Base-by-base conservation (phyloP, 306 rosid species). In the Lathyrus sativus region DNA sequence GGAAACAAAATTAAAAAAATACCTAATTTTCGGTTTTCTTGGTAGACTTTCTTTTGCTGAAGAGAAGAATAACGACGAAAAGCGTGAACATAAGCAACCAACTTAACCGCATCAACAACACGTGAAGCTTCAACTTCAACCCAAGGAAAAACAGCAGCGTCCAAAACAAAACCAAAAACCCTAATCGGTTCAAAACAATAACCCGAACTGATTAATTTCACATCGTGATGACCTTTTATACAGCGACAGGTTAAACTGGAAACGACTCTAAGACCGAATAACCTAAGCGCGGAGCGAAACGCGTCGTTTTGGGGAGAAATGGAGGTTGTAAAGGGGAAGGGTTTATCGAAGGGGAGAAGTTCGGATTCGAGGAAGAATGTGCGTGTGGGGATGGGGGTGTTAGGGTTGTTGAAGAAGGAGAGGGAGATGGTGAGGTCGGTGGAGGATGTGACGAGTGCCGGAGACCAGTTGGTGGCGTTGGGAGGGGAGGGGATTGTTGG, bases 81-180 rank as follows among this genome's bases (percentile, higher is more conserved):
- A 29, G 81, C 79, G 33, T 79, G 77, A 76, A 76, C 24, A 33
- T 76, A 72, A 0, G 84, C 84, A 41, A 59, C 76, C 9, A 39
- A 24, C 1, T 50, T 59, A 60, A 69, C 63, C 0, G 82, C 84
- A 38, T 60, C 75, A 17, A 63, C 70, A 39, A 73, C 68, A 18
- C 76, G 64, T 1, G 67, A 12, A 51, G 7, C 10, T 9, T 19
- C 29, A 19, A 9, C 10, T 9, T 19, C 29, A 19, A 9, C 10
- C 77, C 62, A 79, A 0, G 77, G 81, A 7, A 13, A 70, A 70
- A 79, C 77, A 8, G 84, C 79, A 37, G 53, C 79, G 3, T 65
- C 38, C 18, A 26, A 10, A 13, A 83, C 73, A 60, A 83, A 83
- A 7, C 14, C 70, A 70, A 83, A 65, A 24, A 83, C 59, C 62